A percentile compares a stretch with the other conserved stretches of the same genome.
phyloP scores from a whole-genome alignment of 768 basidiomycete genomes.

The Tricholoma bakamatsutake region DNA sequence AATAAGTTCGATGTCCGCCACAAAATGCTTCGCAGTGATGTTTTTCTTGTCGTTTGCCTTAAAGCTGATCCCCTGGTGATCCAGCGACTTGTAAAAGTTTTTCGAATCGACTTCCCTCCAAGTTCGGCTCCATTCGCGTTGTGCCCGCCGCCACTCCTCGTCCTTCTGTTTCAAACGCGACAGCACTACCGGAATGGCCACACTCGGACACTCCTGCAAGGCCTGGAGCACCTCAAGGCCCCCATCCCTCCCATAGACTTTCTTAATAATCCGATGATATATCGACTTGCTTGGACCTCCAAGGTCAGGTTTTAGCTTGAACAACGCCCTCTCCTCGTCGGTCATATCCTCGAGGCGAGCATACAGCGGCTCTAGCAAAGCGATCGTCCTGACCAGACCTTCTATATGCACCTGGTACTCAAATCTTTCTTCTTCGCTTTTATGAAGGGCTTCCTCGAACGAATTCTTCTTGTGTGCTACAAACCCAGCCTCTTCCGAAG shows the following conservation, averaged over 20 bases:
- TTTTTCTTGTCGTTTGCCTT: slow-evolving; percentile 94
- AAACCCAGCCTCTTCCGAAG: slow-evolving; percentile 93
- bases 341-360: slow-evolving; percentile 85
- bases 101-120: slow-evolving; percentile 97
- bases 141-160: slow-evolving; percentile 93
- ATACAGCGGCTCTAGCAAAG: slow-evolving; percentile 83
- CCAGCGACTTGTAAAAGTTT: slow-evolving; percentile 97
- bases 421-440: slow-evolving; percentile 96
- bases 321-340: slow-evolving; percentile 73
- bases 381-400: slow-evolving; percentile 84
- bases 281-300: slow-evolving; percentile 85
- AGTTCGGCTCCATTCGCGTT: slow-evolving; percentile 93
- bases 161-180: slow-evolving; percentile 87
- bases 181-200: slow-evolving; percentile 89
- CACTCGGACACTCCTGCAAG: slow-evolving; percentile 85
- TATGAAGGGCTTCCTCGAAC: slow-evolving; percentile 93
- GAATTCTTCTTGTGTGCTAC: slow-evolving; percentile 94
- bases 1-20: slow-evolving; percentile 68
- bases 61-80: slow-evolving; percentile 93
- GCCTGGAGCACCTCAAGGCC: slow-evolving; percentile 75
- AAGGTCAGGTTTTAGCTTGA: slow-evolving; percentile 81
- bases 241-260: slow-evolving; percentile 82
- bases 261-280: slow-evolving; percentile 91
- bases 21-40: slow-evolving; percentile 79
- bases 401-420: slow-evolving; percentile 97